Base-by-base conservation (phyloP, 306 rosid genomes). In the Pterocarpus macrocarpus region DNA sequence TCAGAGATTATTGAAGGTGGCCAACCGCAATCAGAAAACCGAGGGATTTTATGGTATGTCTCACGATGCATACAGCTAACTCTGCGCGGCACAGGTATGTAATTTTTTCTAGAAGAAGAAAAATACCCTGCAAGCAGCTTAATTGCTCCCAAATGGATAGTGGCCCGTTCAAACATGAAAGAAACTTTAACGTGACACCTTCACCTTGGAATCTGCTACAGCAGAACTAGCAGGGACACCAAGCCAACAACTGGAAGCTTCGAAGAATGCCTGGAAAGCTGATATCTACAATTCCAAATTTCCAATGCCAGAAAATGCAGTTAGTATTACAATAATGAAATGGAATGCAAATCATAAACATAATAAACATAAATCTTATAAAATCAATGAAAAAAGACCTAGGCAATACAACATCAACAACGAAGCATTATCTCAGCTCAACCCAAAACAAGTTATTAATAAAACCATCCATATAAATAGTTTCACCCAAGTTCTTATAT, bases 131-230 rank as follows among this genome's bases (percentile, higher is more conserved):
- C 88, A 59, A 89, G 85, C 69, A 89, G 73, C 88, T 89, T 90
- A 81, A 52, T 82, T 35, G 85, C 49, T 78, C 88, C 89, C 83
- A 88, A 84, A 78, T 62, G 67, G 85, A 76, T 83, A 41, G 67
- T 81, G 69, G 88, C 92, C 84, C 59, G 79, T 74, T 89, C 88
- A 85, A 84, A 89, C 92, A 89, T 89, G 87, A 89, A 89, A 83
- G 80, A 88, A 80, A 79, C 73, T 89, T 77, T 67, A 65, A 53
- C 73, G 14, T 61, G 62, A 83, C 87, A 76, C 85, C 84, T 88
- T 85, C 87, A 79, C 79, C 84, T 80, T 77, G 68, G 49, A 80
- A 82, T 80, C 85, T 80, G 81, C 81, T 50, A 28, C 73, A 47
- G 80, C 36, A 30, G 76, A 69, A 52, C 80, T 71, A 65, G 87